Percentiles rank a stretch among this genome's conserved stretches.
Evolutionary conservation across 1,284 basidiomycete genomes (phyloP).

Genomic region (Anthracocystis panici-leucophaei): DNA sequence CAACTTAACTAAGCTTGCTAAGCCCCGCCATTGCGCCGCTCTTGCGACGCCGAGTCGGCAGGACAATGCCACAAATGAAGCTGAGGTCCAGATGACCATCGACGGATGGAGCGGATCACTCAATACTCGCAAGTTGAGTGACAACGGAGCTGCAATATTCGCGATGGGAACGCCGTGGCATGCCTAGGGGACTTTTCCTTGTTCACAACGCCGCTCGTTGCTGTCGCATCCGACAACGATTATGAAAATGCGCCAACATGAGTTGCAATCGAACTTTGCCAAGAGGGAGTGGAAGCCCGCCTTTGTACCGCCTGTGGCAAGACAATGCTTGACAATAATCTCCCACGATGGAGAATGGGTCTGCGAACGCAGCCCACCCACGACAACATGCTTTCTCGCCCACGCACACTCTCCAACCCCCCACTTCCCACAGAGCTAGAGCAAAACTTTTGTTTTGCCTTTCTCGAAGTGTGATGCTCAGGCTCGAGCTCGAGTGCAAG

Average conservation of each 20-base stretch:
- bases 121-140: neutral
- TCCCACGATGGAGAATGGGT: neutral
- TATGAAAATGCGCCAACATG: no score
- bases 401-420: neutral
- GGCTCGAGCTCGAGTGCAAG: neutral
- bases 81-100: neutral
- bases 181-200: no score
- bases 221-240: no score
- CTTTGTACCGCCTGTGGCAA: no score
- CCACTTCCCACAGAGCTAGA: neutral
- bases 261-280: no score
- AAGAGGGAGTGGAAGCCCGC: no score
- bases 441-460: neutral
- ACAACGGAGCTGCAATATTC: neutral
- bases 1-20: no score
- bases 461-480: neutral
- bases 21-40: neutral
- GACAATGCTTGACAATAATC: no score
- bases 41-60: neutral
- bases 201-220: no score
- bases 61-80: neutral
- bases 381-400: neutral
- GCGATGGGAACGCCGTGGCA: no score
- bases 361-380: neutral
- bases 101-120: constrained; percentile 1